Percentiles rank a stretch among this genome's conserved stretches.
Conservation (phyloP, 768 basidiomycete genomes). For the Dentipellis sp. region DNA sequence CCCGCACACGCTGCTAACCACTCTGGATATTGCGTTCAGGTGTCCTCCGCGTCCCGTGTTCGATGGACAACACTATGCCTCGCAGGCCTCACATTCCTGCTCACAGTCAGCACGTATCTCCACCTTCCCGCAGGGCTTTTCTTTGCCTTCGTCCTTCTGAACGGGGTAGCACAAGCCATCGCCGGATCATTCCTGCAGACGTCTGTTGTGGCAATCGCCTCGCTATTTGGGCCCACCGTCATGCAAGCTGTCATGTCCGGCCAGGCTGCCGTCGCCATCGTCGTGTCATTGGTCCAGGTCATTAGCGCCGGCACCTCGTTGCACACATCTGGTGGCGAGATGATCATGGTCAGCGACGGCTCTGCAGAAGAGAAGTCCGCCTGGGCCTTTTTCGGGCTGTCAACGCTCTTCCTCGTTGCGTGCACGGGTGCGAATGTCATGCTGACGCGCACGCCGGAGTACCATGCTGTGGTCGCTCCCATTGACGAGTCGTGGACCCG, state of each 20-base stretch:
- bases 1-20: not conserved
- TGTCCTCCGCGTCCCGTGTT: conserved; percentile 51
- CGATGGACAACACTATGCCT: conserved; percentile 41
- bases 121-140: conserved; percentile 44
- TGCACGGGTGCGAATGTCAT: conserved; percentile 46
- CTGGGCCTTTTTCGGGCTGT: conserved; percentile 63
- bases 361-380: conserved; percentile 61
- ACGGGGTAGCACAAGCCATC: conserved; percentile 47
- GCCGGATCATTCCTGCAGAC: conserved; percentile 72
- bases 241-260: conserved; percentile 76
- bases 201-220: conserved; percentile 70
- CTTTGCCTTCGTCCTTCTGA: conserved; percentile 55
- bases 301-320: conserved; percentile 52
- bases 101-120: conserved; percentile 61
- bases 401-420: conserved; percentile 52
- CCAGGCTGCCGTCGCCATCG: conserved; percentile 79
- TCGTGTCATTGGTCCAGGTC: conserved; percentile 70
- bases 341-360: conserved; percentile 20
- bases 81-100: conserved; percentile 42
- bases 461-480: conserved; percentile 42
- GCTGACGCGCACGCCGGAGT: conserved; percentile 50
- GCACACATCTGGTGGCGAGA: conserved; percentile 17
- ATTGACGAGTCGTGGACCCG: conserved; percentile 27
- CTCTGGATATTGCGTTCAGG: conserved; percentile 27
- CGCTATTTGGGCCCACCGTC: conserved; percentile 64